phyloP scores from a whole-genome alignment of 2,329 filamentous ascomycete species.

The Sarocladiaceae sp. region DNA sequence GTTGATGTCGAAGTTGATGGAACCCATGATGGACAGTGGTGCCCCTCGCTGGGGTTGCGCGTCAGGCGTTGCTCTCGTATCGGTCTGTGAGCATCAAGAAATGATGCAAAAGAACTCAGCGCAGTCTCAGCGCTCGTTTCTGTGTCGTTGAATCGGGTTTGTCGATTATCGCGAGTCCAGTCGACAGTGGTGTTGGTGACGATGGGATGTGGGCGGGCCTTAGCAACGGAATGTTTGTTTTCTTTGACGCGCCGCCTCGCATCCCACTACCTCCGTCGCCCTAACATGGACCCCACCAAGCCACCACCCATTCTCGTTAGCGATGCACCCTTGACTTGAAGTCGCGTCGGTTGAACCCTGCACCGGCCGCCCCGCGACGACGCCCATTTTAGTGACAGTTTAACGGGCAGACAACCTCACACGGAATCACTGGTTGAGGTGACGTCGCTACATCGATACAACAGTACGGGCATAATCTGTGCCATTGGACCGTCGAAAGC shows the following conservation, averaged over 20 bases:
- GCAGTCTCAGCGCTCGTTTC: no score
- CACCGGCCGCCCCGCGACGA: neutral
- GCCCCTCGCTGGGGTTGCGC: conserved; percentile 15
- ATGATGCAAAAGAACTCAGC: neutral
- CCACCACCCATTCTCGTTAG: neutral
- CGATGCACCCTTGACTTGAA: neutral
- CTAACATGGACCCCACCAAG: conserved; percentile 3
- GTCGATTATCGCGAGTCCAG: conserved; percentile 2
- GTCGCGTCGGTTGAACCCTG: conserved; percentile 5
- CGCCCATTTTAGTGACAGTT: neutral
- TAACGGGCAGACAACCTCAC: neutral
- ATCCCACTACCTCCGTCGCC: conserved; percentile 5
- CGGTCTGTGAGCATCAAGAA: neutral
- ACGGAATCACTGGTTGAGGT: no score
- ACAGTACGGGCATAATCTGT: no score
- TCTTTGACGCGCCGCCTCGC: conserved; percentile 3
- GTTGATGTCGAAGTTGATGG: conserved; percentile 89
- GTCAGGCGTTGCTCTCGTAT: conserved; percentile 7
- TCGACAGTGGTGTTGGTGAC: conserved; percentile 12
- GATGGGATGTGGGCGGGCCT: conserved; percentile 1
- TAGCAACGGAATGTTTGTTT: conserved; percentile 9
- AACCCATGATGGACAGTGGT: conserved; percentile 50
- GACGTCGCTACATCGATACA: no score
- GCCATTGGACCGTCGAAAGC: no score
- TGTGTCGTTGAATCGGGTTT: no score